Base-by-base conservation (phyloP, 345 rosid species). In the Eucalyptus sp. region DNA sequence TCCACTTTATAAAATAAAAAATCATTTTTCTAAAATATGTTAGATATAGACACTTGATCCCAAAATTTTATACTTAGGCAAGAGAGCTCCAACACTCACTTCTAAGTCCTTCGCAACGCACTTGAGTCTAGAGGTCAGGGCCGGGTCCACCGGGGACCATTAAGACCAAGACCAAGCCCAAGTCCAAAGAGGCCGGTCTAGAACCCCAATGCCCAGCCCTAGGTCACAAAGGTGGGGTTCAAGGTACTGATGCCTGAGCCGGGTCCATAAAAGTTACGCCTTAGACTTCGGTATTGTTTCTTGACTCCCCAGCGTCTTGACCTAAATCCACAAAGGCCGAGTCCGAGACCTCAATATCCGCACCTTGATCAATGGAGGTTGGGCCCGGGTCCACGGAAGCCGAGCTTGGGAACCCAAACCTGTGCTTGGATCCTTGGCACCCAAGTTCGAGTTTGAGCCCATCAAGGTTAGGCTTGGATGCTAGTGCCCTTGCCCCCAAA, bases 271-370 rank as follows among this genome's bases (percentile, higher is more conserved):
- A 56, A 5, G 60, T 22, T 56, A 56, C 6, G 6, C 62, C 62
- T 22, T 22, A 56, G 13, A 56, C 62, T 56, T 56, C 0, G 3
- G 13, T 20, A 54, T 54, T 22, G 1, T 56, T 56, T 9, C 6
- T 22, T 9, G 27, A 56, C 25, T 24, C 29, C 62, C 6, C 0
- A 10, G 0, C 1, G 1, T 3, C 27, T 0, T 7, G 24, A 1
- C 58, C 58, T 52, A 52, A 56, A 13, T 56, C 27, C 62, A 56
- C 6, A 56, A 0, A 56, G 27, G 13, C 6, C 3, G 2, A 56
- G 62, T 4, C 1, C 0, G 0, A 56, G 62, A 56, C 29, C 62
- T 9, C 1, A 0, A 7, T 52, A 24, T 20, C 58, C 58, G 10
- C 29, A 56, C 62, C 62, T 56, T 56, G 3, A 56, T 56, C 62